Evolutionary conservation across 2,329 filamentous ascomycete genomes (phyloP), one percentile per base, ranked within the genome.

Genomic region (Rhinocladiella mackenziei): DNA sequence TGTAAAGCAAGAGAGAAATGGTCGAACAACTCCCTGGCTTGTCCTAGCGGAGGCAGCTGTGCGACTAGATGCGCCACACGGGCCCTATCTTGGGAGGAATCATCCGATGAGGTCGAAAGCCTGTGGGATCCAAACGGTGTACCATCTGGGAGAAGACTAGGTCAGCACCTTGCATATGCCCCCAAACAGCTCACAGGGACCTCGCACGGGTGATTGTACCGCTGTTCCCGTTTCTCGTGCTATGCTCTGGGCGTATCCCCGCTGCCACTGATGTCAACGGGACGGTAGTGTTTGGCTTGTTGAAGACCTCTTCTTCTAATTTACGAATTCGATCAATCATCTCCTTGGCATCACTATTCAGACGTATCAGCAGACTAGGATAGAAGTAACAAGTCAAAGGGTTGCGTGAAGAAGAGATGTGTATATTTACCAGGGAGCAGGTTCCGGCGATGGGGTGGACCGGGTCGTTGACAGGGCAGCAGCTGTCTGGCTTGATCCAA

Each of bases 21-120:
- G 19, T 35, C 14, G 32, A 35, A 35, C n/a, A 35, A 17, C 11
- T 18, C 14, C 15, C 32, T 35, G n/a, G 32, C 32, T 35, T 35
- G 14, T 10, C 19, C 32, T 19, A 19, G 19, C 10, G 32, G 32
- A 9, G 32, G 32, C 18, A 35, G 32, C 15, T 19, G 5, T 18
- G 15, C 19, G 32, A 35, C 7, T 13, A 35, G 11, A 6, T 35
- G 15, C 5, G 15, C 6, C 10, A 35, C 32, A 20, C 15, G 19
- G 3, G 23, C 23, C 23, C 23, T 11, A 26, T 26, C 7, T 11
- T 26, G 23, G n/a, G n/a, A n/a, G 11, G 23, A 26, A 26, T 26
- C 23, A 26, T 26, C 23, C 11, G 23, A 26, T 26, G 23, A 26
- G 11, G 7, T 26, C 23, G 23, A 26, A 7, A 26, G 23, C 7